These are phyloP conservation scores for Protomyces lactucae-debilis DNA, from an alignment of 1,139 yeast genomes.

Conservation along the genomic window DNA sequence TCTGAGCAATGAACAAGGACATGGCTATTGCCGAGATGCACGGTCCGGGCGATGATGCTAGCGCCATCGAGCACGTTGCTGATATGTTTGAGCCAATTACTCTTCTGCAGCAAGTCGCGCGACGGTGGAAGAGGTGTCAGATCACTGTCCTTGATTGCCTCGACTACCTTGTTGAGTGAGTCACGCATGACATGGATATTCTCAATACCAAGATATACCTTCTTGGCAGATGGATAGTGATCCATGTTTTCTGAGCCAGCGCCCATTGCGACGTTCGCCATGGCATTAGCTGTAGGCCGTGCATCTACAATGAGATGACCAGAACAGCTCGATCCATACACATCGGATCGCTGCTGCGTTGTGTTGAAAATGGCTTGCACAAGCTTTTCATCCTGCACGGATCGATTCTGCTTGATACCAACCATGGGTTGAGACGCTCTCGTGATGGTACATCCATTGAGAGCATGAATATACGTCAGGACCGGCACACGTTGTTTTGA, in stretches of 20 bases:
- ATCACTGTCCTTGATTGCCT: constrained; percentile 61
- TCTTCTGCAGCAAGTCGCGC: constrained; percentile 50
- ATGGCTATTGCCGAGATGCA: constrained; percentile 77
- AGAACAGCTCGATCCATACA: constrained; percentile 38
- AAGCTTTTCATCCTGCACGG: constrained; percentile 84
- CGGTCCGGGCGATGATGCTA: constrained; percentile 69
- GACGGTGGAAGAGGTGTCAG: constrained; percentile 47
- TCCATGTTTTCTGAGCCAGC: constrained; percentile 96
- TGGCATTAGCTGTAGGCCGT: constrained; percentile 86
- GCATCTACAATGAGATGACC: constrained; percentile 81
- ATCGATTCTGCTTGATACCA: constrained; percentile 80
- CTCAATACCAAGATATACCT: constrained; percentile 83
- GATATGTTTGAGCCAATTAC: constrained; percentile 76
- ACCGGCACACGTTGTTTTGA: constrained; percentile 84
- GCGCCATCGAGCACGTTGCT: constrained; percentile 68
- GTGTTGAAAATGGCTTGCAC: constrained; percentile 64
- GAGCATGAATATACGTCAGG: constrained; percentile 65
- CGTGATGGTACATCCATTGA: constrained; percentile 73
- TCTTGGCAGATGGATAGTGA: constrained; percentile 61
- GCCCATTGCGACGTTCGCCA: constrained; percentile 94
- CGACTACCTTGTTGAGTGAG: constrained; percentile 59
- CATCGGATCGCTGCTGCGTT: constrained; percentile 35
- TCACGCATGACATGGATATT: constrained; percentile 95
- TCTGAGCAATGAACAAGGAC: constrained; percentile 90
- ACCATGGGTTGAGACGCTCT: constrained; percentile 91